Conservation (phyloP, 2,329 filamentous ascomycete species). For the Talaromyces amestolkiae region DNA sequence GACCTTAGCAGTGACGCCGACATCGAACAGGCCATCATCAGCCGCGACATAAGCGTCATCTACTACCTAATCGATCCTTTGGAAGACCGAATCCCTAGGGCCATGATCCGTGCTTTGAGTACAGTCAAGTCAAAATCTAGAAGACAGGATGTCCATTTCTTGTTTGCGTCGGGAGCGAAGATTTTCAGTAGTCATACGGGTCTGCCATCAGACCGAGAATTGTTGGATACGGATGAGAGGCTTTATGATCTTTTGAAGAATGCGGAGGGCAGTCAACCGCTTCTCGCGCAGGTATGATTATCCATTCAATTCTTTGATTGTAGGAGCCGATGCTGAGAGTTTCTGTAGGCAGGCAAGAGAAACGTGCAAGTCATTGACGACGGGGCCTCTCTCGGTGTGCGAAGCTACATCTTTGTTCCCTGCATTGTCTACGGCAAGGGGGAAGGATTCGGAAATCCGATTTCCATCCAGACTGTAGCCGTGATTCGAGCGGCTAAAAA, state of each 20-base stretch:
- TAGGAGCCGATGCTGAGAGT: neutral
- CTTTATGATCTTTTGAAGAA: constrained; percentile 47
- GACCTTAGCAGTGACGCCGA: constrained; percentile 38
- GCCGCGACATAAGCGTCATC: constrained; percentile 49
- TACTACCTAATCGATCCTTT: constrained; percentile 50
- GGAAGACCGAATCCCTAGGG: constrained; percentile 30
- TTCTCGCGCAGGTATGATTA: constrained; percentile 20
- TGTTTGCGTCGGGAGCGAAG: constrained; percentile 56
- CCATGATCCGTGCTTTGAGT: constrained; percentile 49
- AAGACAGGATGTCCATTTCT: constrained; percentile 45
- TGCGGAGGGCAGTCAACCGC: constrained; percentile 25
- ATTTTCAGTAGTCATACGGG: constrained; percentile 51
- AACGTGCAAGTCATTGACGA: constrained; percentile 48
- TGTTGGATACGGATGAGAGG: constrained; percentile 46
- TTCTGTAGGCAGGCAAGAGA: constrained; percentile 37
- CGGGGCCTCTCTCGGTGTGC: constrained; percentile 44
- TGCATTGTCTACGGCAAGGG: constrained; percentile 55
- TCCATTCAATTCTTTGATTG: neutral
- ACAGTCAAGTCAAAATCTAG: constrained; percentile 45
- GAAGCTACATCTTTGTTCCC: constrained; percentile 53
- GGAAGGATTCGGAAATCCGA: constrained; percentile 51
- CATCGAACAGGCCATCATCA: constrained; percentile 39
- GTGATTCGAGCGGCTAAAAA: constrained; percentile 49
- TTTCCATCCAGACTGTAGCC: constrained; percentile 53
- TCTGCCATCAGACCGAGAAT: constrained; percentile 39